phyloP scores from a whole-genome alignment of 225 moss, liverwort and hornwort genomes.

The Pseudoscleropodium purum region DNA sequence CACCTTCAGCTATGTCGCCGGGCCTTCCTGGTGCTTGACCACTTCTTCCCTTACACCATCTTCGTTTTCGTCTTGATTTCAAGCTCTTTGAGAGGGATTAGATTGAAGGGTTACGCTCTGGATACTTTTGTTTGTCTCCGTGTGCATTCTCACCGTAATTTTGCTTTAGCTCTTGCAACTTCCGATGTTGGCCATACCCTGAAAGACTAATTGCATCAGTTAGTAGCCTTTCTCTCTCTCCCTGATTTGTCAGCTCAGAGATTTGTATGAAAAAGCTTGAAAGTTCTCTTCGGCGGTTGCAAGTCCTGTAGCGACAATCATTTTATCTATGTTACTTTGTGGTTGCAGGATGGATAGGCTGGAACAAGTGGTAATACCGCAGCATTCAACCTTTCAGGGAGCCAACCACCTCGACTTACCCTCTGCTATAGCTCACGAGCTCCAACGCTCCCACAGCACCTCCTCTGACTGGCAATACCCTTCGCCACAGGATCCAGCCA shows the following conservation, averaged over 20 bases:
- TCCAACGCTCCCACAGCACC: constrained; percentile 12
- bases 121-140: neutral
- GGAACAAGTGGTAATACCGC: neutral
- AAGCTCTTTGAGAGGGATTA: neutral
- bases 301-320: neutral
- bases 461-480: neutral
- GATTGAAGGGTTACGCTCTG: neutral
- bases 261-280: neutral
- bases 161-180: neutral
- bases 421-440: constrained; percentile 28
- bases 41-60: neutral
- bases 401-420: constrained; percentile 20
- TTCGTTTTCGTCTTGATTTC: neutral
- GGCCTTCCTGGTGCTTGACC: neutral
- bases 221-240: neutral
- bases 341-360: constrained; percentile 9
- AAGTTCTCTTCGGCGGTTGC: neutral
- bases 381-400: neutral
- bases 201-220: neutral
- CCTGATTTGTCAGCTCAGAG: neutral
- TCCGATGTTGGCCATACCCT: neutral
- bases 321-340: neutral
- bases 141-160: neutral
- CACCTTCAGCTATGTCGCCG: neutral
- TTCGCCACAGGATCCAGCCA: neutral